Evolutionary conservation across 192 early-diverging fungal species (phyloP), one percentile per base, ranked within the genome.

Genomic region (Backusella mclennaniae): DNA sequence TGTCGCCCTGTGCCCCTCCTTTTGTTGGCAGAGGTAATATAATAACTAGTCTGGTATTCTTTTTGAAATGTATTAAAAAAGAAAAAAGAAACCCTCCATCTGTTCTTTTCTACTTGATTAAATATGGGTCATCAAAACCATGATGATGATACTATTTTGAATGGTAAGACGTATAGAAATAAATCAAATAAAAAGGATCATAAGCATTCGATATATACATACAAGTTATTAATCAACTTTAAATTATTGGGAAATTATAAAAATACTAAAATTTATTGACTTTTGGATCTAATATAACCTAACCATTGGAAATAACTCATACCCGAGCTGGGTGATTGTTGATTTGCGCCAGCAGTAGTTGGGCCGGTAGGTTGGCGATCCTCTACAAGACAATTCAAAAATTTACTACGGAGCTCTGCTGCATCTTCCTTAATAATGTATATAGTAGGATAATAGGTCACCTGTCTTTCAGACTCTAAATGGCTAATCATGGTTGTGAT

Each of bases 351-450:
- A 15, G 80, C 80, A 31, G 38, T 36, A 26, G 73, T 52, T 26
- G 80, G 80, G 6, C 76, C 80, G 26, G 76, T 29, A n/a, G 77
- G 74, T 66, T 78, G 77, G 66, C 81, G 73, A 70, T 96, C 95
- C 80, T 96, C 94, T 21, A 95, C 80, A 73, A 96, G 80, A 66
- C 89, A 88, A 73, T 87, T 84, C 70, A 92, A 77, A 81, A 95
- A 92, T 89, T 79, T 73, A 82, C 86, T 84, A 6, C 95, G 88
- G 67, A 95, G 59, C n/a, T 77, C 82, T 17, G 89, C 89, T 29
- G 89, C 92, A 72, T 96, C 95, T 80, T 96, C 95, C 77, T 91
- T 91, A 59, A 93, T 87, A 42, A 96, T 84, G 77, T 89, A 90
- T 29, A 93, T 73, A 29, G 87, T 80, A 9, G 94, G 94, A 66